These are phyloP conservation scores for Arthrobotrys pseudoclavata DNA, from an alignment of 2,329 filamentous ascomycete genomes.

Conservation along the genomic window DNA sequence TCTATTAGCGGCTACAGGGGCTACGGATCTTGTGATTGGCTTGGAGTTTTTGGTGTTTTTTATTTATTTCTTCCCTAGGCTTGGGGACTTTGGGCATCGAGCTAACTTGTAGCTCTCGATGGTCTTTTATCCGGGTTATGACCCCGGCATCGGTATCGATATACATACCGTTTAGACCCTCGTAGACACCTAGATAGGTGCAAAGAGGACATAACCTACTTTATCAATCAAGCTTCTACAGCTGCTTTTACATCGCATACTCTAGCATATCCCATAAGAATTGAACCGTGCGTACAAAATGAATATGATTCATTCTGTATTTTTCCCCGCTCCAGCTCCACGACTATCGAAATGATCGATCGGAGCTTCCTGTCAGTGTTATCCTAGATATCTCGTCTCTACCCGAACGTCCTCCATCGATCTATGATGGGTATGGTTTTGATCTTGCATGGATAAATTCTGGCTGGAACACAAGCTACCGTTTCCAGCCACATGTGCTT, in stretches of 20 bases:
- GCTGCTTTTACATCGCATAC: too few species aligned
- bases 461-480: neutral
- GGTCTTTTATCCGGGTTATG: neutral
- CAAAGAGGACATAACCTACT: neutral
- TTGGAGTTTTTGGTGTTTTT: slow-evolving; percentile 16
- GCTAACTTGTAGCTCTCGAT: neutral
- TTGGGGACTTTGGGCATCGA: neutral
- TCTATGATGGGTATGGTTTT: neutral
- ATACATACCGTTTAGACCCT: neutral
- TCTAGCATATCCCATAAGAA: too few species aligned
- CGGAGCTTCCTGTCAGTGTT: neutral
- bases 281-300: neutral
- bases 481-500: neutral
- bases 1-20: neutral
- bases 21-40: slow-evolving; percentile 6
- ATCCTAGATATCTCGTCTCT: neutral
- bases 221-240: neutral
- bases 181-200: neutral
- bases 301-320: too few species aligned
- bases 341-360: neutral
- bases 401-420: neutral
- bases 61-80: neutral
- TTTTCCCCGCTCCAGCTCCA: too few species aligned
- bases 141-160: neutral
- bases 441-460: neutral